These are phyloP conservation scores for Trichophaea hybrida DNA, from an alignment of 2,329 filamentous ascomycete species.

Conservation along the genomic window DNA sequence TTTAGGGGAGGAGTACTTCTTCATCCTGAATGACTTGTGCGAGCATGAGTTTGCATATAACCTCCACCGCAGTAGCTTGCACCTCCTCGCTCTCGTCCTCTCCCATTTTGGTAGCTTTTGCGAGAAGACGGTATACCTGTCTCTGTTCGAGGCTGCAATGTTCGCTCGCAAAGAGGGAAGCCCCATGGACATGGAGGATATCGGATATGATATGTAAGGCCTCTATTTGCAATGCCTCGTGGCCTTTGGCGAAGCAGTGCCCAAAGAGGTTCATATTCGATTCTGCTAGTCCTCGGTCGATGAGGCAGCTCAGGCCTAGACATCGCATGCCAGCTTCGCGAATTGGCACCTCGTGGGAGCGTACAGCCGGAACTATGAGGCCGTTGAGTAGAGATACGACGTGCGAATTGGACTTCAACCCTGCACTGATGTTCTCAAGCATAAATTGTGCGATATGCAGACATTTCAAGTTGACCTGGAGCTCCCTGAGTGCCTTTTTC, in stretches of 20 bases:
- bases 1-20: conserved; percentile 17
- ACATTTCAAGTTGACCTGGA: conserved; percentile 97
- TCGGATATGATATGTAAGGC: conserved; percentile 85
- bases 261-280: conserved; percentile 89
- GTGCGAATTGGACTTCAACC: conserved; percentile 75
- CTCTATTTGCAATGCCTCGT: conserved; percentile 76
- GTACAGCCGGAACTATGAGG: conserved; percentile 84
- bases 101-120: conserved; percentile 62
- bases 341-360: conserved; percentile 82
- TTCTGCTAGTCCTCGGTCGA: conserved; percentile 75
- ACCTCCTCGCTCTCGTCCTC: conserved; percentile 51
- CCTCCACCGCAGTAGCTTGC: conserved; percentile 65
- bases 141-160: conserved; percentile 38
- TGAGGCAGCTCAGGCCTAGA: conserved; percentile 75
- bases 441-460: conserved; percentile 95
- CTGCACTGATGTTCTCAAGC: conserved; percentile 80
- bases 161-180: conserved; percentile 55
- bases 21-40: conserved; percentile 58
- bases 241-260: conserved; percentile 88
- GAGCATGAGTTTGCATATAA: conserved; percentile 74
- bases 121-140: conserved; percentile 68
- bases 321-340: conserved; percentile 81
- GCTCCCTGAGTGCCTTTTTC: conserved; percentile 69
- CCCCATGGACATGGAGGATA: conserved; percentile 77
- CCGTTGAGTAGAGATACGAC: conserved; percentile 98